Conservation (phyloP, 768 basidiomycete genomes). For the Boletus sp. region DNA sequence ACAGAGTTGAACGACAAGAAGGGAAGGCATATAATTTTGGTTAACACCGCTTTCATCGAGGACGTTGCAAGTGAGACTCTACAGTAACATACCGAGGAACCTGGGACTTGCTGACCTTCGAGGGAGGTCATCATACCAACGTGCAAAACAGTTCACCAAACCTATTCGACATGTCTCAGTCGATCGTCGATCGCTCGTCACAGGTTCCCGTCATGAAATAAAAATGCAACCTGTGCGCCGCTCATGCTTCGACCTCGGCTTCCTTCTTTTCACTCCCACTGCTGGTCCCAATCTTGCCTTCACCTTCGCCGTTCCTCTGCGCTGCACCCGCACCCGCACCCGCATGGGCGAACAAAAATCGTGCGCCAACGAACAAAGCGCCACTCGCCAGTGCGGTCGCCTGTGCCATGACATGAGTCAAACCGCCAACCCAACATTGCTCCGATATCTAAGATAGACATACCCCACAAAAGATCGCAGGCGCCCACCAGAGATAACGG, state of each 20-base stretch:
- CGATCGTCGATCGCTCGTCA: neutral
- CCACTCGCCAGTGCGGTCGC: neutral
- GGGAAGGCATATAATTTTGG: too few relatives aligned
- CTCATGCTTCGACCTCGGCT: neutral
- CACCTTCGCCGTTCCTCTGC: neutral
- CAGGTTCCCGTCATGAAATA: neutral
- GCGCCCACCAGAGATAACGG: slow-evolving; percentile 54
- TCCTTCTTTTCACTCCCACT: neutral
- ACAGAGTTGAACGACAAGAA: too few relatives aligned
- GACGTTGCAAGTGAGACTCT: too few relatives aligned
- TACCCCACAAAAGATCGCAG: slow-evolving; percentile 50
- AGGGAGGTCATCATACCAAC: too few relatives aligned
- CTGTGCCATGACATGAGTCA: neutral
- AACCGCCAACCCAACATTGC: too few relatives aligned
- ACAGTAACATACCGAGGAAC: too few relatives aligned
- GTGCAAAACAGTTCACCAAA: too few relatives aligned
- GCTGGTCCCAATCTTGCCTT: neutral
- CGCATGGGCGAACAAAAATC: neutral
- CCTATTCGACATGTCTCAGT: neutral
- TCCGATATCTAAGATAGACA: neutral
- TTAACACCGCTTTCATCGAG: too few relatives aligned
- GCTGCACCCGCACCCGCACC: too few relatives aligned
- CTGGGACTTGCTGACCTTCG: too few relatives aligned
- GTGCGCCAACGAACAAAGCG: slow-evolving; percentile 10
- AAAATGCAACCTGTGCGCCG: neutral